phyloP scores from a whole-genome alignment of 2,329 filamentous ascomycete species.

The Calonectria pseudoreteaudii region DNA sequence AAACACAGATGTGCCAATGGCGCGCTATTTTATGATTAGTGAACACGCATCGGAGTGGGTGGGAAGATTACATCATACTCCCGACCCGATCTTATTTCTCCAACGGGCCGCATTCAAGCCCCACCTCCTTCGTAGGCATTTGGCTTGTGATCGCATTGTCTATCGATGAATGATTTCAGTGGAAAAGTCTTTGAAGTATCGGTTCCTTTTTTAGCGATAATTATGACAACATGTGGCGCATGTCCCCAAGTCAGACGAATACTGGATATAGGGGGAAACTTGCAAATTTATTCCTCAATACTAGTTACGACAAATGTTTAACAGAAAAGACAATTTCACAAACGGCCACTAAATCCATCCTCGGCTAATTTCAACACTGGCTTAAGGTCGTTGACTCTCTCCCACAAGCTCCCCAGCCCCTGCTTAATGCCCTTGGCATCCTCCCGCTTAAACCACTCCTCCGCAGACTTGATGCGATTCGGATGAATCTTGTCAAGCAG shows the following conservation, averaged over 20 bases:
- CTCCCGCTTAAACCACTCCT: conserved; percentile 23
- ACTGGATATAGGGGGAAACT: neutral
- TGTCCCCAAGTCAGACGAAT: neutral
- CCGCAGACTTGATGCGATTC: conserved; percentile 3
- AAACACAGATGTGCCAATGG: neutral
- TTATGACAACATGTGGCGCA: neutral
- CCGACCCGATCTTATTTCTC: neutral
- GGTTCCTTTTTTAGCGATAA: no score
- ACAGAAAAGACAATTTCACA: neutral
- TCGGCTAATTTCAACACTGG: conserved; percentile 8
- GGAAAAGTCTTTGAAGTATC: no score
- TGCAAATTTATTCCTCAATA: neutral
- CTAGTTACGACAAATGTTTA: neutral
- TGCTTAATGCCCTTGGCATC: conserved; percentile 3
- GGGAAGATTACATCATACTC: neutral
- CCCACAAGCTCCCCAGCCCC: conserved; percentile 13
- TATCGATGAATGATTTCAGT: no score
- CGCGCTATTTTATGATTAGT: neutral
- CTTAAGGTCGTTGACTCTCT: conserved; percentile 10
- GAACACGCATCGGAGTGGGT: neutral
- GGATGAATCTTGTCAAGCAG: conserved; percentile 30
- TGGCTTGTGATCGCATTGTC: neutral
- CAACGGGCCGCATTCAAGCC: neutral
- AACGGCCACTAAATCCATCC: neutral
- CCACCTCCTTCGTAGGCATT: neutral